Percentiles rank a stretch among this genome's conserved stretches.
phyloP scores from a whole-genome alignment of 1,284 basidiomycete genomes.

The Ganoderma sinense region DNA sequence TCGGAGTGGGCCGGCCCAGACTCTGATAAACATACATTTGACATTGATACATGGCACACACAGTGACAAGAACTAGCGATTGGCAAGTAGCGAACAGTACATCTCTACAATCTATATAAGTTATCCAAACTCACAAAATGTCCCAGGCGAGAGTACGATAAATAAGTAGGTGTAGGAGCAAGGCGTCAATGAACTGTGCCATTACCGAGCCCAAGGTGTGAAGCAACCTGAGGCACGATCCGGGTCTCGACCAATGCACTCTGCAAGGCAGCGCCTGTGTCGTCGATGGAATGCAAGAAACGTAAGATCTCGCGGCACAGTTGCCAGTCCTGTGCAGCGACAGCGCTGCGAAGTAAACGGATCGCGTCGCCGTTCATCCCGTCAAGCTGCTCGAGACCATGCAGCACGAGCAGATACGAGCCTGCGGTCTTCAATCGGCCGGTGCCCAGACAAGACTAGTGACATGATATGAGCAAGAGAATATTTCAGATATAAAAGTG shows the following conservation, averaged over 20 bases:
- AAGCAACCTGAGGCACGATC: slow-evolving; percentile 22
- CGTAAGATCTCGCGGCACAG: slow-evolving; percentile 88
- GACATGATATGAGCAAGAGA: neutral
- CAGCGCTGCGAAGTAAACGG: slow-evolving; percentile 77
- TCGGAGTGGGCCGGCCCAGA: neutral
- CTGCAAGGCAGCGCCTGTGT: slow-evolving; percentile 77
- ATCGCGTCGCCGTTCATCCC: slow-evolving; percentile 79
- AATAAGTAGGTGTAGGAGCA: neutral
- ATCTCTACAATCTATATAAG: slow-evolving; percentile 6
- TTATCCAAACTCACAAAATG: slow-evolving; percentile 5
- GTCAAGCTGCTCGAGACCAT: slow-evolving; percentile 91
- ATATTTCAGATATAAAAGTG: no score
- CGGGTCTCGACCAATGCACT: slow-evolving; percentile 58
- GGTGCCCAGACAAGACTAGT: slow-evolving; percentile 78
- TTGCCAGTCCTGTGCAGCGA: slow-evolving; percentile 80
- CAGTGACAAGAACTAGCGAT: neutral
- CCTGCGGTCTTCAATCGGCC: slow-evolving; percentile 89
- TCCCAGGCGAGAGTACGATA: neutral
- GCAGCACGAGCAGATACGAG: slow-evolving; percentile 92
- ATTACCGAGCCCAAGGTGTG: slow-evolving; percentile 22
- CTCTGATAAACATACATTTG: neutral
- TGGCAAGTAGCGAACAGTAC: slow-evolving; percentile 1
- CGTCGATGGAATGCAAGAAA: slow-evolving; percentile 93
- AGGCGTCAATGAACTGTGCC: slow-evolving; percentile 18
- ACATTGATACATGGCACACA: neutral